A percentile compares a stretch with the other conserved stretches of the same genome.
phyloP scores from a whole-genome alignment of 768 basidiomycete genomes.

The Phlebiopsis flavidoalba region DNA sequence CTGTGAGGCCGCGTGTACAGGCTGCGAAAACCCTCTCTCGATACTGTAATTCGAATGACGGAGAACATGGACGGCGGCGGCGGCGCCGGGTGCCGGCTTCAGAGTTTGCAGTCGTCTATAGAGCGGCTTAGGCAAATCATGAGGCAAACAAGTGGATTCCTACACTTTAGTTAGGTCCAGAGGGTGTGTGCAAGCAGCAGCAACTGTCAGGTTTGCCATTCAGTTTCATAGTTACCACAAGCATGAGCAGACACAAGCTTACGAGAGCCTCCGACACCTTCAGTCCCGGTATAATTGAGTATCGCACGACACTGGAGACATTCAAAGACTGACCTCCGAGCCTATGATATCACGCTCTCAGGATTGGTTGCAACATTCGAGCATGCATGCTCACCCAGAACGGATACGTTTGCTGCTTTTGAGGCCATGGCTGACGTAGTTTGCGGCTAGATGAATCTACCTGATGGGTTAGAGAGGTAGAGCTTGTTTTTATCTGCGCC shows the following conservation, averaged over 20 bases:
- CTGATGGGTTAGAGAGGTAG: not conserved
- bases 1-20: constrained; percentile 79
- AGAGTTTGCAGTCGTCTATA: constrained; percentile 82
- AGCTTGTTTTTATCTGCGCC: not conserved
- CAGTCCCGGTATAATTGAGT: not conserved
- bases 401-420: constrained; percentile 20
- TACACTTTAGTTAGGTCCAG: constrained; percentile 85
- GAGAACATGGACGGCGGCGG: constrained; percentile 60
- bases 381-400: constrained; percentile 23
- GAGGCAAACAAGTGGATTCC: not conserved
- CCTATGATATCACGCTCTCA: constrained; percentile 15
- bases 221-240: not conserved
- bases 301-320: not conserved
- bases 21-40: constrained; percentile 64
- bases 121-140: not conserved
- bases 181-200: constrained; percentile 77
- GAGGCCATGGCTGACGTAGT: not conserved
- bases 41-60: constrained; percentile 60
- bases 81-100: constrained; percentile 33
- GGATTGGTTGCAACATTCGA: not conserved
- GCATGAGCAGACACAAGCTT: constrained; percentile 9
- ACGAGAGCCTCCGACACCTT: constrained; percentile 33
- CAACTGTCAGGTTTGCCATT: constrained; percentile 45
- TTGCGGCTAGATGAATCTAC: not conserved
- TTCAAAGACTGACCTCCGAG: constrained; percentile 26